Evolutionary conservation across 1,284 basidiomycete genomes (phyloP), one percentile per base, ranked within the genome.

Genomic region (Fistulinella cinereoalba): DNA sequence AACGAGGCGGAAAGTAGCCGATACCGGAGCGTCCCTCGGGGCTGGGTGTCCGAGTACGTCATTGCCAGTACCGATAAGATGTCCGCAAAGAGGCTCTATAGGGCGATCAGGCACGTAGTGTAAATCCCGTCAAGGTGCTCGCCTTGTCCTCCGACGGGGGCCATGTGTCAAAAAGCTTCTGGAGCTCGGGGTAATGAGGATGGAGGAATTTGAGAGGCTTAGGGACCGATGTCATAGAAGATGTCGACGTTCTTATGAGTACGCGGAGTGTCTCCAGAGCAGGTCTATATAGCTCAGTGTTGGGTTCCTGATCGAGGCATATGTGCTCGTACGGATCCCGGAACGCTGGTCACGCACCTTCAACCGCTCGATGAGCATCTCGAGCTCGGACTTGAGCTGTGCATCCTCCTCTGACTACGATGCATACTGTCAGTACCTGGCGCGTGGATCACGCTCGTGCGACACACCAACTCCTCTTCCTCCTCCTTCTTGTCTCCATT

Each of bases 141-240:
- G 86, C 92, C 77, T 90, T 90, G 73, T 93, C 80, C 57, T 88
- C 84, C 36, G 86, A 84, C 58, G 79, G 53, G 27, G 80, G 62
- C 92, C 92, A 97, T 39, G 77, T 76, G 51, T 91, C 87, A 67
- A 92, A 88, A 18, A 96, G 72, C 29, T 72, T 71, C 66, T 94
- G 91, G 44, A 99, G 77, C 53, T 88, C 88, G 34, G 89, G 88
- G 67, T 97, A 99, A 65, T 95, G 89, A 23, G 95, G 96, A 51
- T 95, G 86, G 40, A 99, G 80, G 73, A 99, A 99, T 71, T 99
- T 99, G 54, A 99, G 81, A 28, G 97, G 97, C 75, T 99, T 99
- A 3, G 97, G 97, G 12, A 99, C 97, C 13, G 92, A 96, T n/a
- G 97, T 99, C 96, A 99, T 98, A 7, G 94, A 98, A 18, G 92